Conservation (phyloP, 768 basidiomycete genomes). For the Termitomyces sp. region DNA sequence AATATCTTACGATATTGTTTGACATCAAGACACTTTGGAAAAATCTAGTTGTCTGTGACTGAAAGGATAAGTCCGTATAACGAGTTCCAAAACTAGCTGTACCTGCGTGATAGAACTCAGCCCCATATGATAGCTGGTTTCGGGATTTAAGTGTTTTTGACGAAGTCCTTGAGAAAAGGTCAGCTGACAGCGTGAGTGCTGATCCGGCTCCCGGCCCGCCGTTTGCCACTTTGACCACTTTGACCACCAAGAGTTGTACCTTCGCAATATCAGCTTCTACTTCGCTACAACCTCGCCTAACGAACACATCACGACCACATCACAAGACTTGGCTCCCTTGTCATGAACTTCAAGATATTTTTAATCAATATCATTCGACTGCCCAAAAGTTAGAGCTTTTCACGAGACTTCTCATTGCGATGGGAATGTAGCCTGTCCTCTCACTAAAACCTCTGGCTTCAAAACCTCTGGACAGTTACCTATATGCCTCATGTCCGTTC, state of each 20-base stretch:
- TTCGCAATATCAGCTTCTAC: not conserved
- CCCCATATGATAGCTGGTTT: too few relatives aligned
- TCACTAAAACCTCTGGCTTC: too few relatives aligned
- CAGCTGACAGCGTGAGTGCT: too few relatives aligned
- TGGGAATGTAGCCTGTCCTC: too few relatives aligned
- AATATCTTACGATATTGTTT: too few relatives aligned
- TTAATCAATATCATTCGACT: not conserved
- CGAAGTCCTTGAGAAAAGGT: too few relatives aligned
- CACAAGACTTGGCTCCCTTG: not conserved
- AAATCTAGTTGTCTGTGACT: too few relatives aligned
- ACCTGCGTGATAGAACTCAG: too few relatives aligned
- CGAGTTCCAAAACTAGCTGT: too few relatives aligned
- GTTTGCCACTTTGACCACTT: not conserved
- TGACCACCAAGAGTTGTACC: not conserved
- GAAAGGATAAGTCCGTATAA: too few relatives aligned
- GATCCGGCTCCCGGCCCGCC: not conserved
- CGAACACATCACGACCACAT: not conserved
- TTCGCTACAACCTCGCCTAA: not conserved
- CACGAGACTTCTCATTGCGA: not conserved
- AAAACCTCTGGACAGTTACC: not conserved
- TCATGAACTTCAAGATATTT: not conserved
- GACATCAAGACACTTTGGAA: too few relatives aligned
- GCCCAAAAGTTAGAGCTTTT: not conserved
- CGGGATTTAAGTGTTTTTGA: too few relatives aligned
- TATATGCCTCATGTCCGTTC: not conserved